Conservation (phyloP, 2,329 filamentous ascomycete species). For the Massarina eburnea region DNA sequence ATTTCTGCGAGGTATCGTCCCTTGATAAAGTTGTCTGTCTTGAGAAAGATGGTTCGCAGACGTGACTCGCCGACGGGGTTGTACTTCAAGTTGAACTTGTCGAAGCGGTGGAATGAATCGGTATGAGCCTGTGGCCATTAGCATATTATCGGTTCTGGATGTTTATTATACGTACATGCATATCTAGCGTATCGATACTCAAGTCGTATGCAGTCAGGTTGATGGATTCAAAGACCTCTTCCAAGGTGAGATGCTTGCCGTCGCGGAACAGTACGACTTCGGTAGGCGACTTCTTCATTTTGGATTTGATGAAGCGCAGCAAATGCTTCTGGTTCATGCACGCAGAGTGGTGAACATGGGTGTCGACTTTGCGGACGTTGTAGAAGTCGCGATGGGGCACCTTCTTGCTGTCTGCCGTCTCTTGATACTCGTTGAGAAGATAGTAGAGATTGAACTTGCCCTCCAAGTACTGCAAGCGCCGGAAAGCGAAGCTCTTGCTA, state of each 20-base stretch:
- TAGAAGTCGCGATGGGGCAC: conserved; percentile 98
- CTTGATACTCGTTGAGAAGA: conserved; percentile 93
- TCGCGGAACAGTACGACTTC: conserved; percentile 92
- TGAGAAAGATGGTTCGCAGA: conserved; percentile 95
- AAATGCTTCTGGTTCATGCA: conserved; percentile 99
- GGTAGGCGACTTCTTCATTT: conserved; percentile 98
- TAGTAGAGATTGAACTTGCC: conserved; percentile 96
- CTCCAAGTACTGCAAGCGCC: conserved; percentile 90
- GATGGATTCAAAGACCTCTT: conserved; percentile 95
- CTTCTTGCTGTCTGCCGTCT: conserved; percentile 96
- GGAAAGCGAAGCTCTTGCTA: conserved; percentile 95
- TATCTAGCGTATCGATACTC: conserved; percentile 97
- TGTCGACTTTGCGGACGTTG: conserved; percentile 98
- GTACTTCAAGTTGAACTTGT: conserved; percentile 99
- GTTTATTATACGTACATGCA: conserved; percentile 70
- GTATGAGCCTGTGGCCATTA: conserved; percentile 71
- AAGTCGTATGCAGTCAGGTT: conserved; percentile 96
- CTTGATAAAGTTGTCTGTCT: conserved; percentile 97
- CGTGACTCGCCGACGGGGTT: conserved; percentile 96
- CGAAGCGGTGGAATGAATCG: conserved; percentile 97
- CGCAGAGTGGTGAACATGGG: conserved; percentile 97
- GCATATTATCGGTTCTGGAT: not conserved
- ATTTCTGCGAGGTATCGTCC: conserved; percentile 96
- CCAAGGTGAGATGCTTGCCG: conserved; percentile 85
- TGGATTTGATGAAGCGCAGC: conserved; percentile 97